These are phyloP conservation scores for Panaeolus cyanescens DNA, from an alignment of 768 basidiomycete genomes.

Conservation along the genomic window DNA sequence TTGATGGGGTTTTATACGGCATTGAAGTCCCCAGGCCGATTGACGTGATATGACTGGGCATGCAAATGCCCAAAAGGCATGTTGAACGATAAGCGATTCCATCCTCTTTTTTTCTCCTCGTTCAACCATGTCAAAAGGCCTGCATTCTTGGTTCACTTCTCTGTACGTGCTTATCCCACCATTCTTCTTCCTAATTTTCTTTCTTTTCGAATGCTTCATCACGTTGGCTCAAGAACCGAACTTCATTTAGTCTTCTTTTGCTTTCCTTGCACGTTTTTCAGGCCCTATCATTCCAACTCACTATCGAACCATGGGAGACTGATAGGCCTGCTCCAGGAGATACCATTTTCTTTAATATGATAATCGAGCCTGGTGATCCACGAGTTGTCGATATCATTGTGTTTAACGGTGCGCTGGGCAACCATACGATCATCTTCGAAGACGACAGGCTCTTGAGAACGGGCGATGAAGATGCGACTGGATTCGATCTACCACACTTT, in stretches of 20 bases:
- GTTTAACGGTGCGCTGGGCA: neutral
- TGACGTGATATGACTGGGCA: no score
- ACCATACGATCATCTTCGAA: neutral
- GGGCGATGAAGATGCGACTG: neutral
- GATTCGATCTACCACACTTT: neutral
- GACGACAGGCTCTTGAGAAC: neutral
- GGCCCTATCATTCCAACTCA: neutral
- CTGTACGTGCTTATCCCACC: neutral
- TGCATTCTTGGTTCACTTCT: neutral
- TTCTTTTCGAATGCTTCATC: neutral
- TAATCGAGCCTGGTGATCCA: neutral
- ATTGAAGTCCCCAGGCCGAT: no score
- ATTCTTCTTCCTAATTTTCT: no score
- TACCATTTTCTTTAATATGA: neutral
- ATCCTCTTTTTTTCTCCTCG: neutral
- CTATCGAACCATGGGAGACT: neutral
- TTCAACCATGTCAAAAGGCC: neutral
- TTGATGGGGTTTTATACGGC: no score
- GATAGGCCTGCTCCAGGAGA: neutral
- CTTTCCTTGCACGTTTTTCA: neutral
- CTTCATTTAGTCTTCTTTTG: neutral
- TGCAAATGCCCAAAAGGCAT: no score
- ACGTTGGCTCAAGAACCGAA: neutral
- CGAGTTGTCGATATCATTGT: neutral
- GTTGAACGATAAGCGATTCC: neutral